These are phyloP conservation scores for Potentilla sterilis DNA, from an alignment of 306 rosid species.

Conservation along the genomic window DNA sequence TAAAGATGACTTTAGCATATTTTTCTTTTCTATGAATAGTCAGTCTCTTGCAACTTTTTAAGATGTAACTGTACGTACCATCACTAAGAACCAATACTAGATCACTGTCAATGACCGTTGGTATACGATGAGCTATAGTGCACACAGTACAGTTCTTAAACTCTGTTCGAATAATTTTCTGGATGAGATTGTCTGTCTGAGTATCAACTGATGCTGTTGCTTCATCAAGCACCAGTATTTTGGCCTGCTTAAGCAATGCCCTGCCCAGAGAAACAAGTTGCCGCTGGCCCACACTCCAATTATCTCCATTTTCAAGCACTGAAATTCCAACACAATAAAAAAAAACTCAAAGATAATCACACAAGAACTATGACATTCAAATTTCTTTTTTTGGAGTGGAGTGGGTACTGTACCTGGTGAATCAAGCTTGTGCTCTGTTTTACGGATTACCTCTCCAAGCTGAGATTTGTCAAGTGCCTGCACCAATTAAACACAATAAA, in stretches of 20 bases:
- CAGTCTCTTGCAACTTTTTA: neutral
- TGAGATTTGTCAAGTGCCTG: conserved; percentile 92
- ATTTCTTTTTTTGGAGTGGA: neutral
- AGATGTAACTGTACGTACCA: conserved; percentile 45
- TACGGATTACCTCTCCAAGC: conserved; percentile 70
- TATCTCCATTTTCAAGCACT: conserved; percentile 99
- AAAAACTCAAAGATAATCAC: conserved; percentile 15
- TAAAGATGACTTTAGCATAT: neutral
- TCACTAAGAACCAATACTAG: conserved; percentile 83
- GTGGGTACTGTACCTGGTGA: conserved; percentile 56
- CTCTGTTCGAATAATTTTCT: conserved; percentile 78
- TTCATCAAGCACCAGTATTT: conserved; percentile 92
- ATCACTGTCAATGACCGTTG: conserved; percentile 93
- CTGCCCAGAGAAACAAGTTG: conserved; percentile 95
- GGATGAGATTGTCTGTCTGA: conserved; percentile 89
- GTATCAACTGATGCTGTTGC: conserved; percentile 98
- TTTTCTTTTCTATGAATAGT: neutral
- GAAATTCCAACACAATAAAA: conserved; percentile 30
- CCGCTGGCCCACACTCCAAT: conserved; percentile 99
- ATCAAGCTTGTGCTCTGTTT: conserved; percentile 68
- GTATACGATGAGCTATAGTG: conserved; percentile 92
- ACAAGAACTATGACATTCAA: neutral
- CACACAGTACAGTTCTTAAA: conserved; percentile 83
- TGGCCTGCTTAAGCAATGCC: conserved; percentile 89
- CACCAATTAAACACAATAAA: conserved; percentile 19